Evolutionary conservation across 2,329 filamentous ascomycete species (phyloP).

Genomic region (Cladorrhinum sp.): DNA sequence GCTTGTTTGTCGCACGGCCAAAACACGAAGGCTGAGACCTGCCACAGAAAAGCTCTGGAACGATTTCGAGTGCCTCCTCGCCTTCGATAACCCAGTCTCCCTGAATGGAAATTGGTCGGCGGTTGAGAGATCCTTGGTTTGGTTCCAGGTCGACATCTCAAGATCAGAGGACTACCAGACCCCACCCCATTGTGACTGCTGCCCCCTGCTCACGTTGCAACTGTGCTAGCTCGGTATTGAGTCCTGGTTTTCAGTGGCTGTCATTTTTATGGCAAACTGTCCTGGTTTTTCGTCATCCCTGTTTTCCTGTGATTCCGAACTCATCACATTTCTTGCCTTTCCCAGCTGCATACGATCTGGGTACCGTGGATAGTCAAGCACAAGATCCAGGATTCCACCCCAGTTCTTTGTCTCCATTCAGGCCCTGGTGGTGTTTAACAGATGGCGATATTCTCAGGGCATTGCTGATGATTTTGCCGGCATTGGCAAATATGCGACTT

Average conservation of each 20-base stretch:
- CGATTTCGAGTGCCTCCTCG: constrained; percentile 11
- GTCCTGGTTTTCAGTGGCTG: constrained; percentile 1
- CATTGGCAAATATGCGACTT: constrained; percentile 30
- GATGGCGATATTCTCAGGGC: constrained; percentile 24
- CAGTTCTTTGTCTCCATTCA: constrained; percentile 14
- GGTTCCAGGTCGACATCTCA: constrained; percentile 4
- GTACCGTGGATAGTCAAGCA: constrained; percentile 15
- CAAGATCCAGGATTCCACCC: constrained; percentile 27
- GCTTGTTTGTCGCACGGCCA: constrained; percentile 12
- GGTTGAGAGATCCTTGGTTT: constrained; percentile 13
- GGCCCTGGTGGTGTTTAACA: constrained; percentile 19
- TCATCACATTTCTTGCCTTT: constrained; percentile 17
- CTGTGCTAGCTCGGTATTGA: constrained; percentile 13
- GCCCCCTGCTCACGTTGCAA: constrained; percentile 9
- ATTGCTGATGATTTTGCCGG: constrained; percentile 31
- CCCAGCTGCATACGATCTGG: constrained; percentile 2
- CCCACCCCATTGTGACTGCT: constrained; percentile 8
- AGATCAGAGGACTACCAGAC: constrained; percentile 7
- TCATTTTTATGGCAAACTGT: not conserved
- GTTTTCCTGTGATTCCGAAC: constrained; percentile 16
- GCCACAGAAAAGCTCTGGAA: constrained; percentile 21
- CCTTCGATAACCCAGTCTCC: not conserved
- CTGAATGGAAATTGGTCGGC: constrained; percentile 13
- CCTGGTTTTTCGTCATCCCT: constrained; percentile 21
- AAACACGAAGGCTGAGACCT: constrained; percentile 11